Base-by-base conservation (phyloP, 1,139 yeast species). In the Schizosaccharomyces versatilis region DNA sequence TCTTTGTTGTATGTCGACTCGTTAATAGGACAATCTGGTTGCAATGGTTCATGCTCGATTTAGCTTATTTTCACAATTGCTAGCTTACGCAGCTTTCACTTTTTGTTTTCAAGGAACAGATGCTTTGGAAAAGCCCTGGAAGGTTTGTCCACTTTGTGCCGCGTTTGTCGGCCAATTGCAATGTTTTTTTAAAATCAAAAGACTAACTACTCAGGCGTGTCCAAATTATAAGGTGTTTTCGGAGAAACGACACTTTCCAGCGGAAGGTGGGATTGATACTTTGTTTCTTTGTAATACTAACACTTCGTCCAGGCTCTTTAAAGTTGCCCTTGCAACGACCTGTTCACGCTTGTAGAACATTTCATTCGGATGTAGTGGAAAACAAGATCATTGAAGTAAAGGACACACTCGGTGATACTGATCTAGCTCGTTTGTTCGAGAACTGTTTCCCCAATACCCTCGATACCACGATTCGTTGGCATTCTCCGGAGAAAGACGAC, bases 401-500 rank as follows among this genome's bases (percentile, higher is more conserved):
- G 54, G 47, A 54, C 2, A 73, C 74, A 61, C 70, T 83, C 19
- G 65, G 66, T 42, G 79, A 80, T 62, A 74, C 74, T 0, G 95
- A 85, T 65, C 68, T 85, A 55, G 84, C 82, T 1, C 69, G 93
- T 55, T 67, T 85, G 58, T 75, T 85, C 61, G 95, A 84, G 63
- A 85, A 85, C 64, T 75, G 93, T 56, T 74, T 85, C 58, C 95
- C 95, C 7, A 86, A 86, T 64, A 85, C 95, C 0, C 69, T 86
- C 54, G 95, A 85, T 63, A 85, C 95, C 0, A 84, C 95, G 0
- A 77, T 85, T 53, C 70, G 82, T 57, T 85, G 88, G 85, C 85
- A 81, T 64, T 63, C 66, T 12, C 62, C 61, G 41, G 62, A 65
- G 36, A 44, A 60, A 10, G 60, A 60, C 36, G 53, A 56, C 9